Evolutionary conservation across 2,329 filamentous ascomycete species (phyloP).

Genomic region (Venturiaceae sp.): DNA sequence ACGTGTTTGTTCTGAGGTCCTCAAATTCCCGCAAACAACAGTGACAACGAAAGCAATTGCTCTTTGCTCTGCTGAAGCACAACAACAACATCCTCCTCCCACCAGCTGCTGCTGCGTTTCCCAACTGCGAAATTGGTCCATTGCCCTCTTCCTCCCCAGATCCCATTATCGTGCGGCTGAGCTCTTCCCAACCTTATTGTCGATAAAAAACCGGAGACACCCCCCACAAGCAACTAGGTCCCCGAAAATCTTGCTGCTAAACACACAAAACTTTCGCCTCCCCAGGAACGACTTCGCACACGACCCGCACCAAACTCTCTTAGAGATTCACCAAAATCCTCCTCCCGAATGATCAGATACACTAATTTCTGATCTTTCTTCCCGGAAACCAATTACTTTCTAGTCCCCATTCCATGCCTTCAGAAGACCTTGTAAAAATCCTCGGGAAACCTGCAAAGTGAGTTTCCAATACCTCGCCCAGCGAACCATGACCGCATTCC

Average conservation of each 20-base stretch:
- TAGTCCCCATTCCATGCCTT: conserved; percentile 59
- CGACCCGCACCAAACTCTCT: neutral
- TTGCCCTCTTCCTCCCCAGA: neutral
- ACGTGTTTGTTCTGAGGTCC: neutral
- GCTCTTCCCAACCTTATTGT: neutral
- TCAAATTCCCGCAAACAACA: neutral
- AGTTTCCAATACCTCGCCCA: conserved; percentile 20
- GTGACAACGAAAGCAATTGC: too few relatives aligned
- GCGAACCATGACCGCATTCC: neutral
- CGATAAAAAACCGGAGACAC: neutral
- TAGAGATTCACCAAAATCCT: neutral
- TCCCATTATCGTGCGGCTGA: neutral
- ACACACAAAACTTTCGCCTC: neutral
- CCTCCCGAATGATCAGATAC: conserved; percentile 2
- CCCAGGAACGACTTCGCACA: neutral
- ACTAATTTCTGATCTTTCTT: neutral
- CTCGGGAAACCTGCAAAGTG: conserved; percentile 85
- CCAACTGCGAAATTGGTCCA: neutral
- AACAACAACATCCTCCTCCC: neutral
- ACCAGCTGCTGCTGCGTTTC: neutral
- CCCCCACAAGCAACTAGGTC: neutral
- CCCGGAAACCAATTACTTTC: neutral
- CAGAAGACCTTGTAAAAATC: conserved; percentile 74
- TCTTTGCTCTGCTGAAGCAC: neutral
- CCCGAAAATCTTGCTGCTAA: neutral